phyloP scores from a whole-genome alignment of 1,284 basidiomycete species.

The Ceraceosorus guamensis region DNA sequence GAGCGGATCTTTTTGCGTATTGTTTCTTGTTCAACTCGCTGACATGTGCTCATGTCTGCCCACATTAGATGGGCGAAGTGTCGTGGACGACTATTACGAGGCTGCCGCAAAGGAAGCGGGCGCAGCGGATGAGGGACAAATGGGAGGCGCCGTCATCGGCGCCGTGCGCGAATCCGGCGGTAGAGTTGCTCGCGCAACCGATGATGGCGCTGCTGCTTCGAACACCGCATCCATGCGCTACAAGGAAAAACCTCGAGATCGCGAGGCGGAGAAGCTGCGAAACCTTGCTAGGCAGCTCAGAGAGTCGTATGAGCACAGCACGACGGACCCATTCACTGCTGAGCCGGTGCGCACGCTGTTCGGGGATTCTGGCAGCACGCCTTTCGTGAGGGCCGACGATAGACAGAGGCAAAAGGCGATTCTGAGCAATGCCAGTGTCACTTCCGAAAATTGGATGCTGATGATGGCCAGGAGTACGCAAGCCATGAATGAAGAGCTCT shows the following conservation, averaged over 20 bases:
- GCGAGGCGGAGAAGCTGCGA: constrained; percentile 32
- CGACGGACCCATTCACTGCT: constrained; percentile 33
- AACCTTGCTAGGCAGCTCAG: constrained; percentile 28
- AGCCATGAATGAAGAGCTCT: constrained; percentile 42
- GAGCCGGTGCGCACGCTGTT: constrained; percentile 37
- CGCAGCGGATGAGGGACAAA: too few relatives aligned
- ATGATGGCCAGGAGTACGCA: constrained; percentile 42
- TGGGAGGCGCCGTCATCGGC: too few relatives aligned
- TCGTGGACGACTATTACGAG: constrained; percentile 92
- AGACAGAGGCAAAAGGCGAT: constrained; percentile 27
- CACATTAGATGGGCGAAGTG: constrained; percentile 70
- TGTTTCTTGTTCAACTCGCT: too few relatives aligned
- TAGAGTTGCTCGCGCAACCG: too few relatives aligned
- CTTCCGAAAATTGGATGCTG: constrained; percentile 46
- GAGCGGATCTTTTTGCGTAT: constrained; percentile 39
- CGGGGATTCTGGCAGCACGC: constrained; percentile 39
- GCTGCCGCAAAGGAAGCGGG: constrained; percentile 54
- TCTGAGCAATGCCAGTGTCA: constrained; percentile 35
- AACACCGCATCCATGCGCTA: too few relatives aligned
- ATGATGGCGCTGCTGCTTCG: too few relatives aligned
- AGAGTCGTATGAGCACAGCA: constrained; percentile 33
- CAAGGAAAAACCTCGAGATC: too few relatives aligned
- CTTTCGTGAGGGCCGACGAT: constrained; percentile 36
- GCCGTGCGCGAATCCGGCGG: too few relatives aligned
- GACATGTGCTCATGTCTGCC: background rate